Evolutionary conservation across 31 red algal genomes (phyloP).

Genomic region (Odonthalia washingtoniensis): DNA sequence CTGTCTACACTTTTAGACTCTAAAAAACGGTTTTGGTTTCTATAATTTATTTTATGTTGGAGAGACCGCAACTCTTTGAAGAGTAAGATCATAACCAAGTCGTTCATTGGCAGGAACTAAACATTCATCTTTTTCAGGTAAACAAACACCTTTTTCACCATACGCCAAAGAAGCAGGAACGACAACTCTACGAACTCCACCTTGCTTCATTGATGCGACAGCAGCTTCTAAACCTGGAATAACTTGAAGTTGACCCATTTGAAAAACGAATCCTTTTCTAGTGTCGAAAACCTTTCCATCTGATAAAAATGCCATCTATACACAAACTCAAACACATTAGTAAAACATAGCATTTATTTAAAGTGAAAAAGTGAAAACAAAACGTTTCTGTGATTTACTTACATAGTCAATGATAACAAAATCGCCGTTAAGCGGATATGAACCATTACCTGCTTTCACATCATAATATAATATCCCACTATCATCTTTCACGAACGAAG

Average conservation of each 20-base stretch:
- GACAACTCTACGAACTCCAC: slow-evolving; percentile 83
- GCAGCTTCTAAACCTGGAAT: slow-evolving; percentile 94
- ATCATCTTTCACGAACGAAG: slow-evolving; percentile 66
- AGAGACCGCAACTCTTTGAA: slow-evolving; percentile 85
- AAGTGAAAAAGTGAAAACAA: not conserved
- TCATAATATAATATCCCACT: slow-evolving; percentile 87
- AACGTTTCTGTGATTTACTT: slow-evolving; percentile 29
- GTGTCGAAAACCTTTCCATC: slow-evolving; percentile 93
- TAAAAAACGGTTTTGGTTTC: too few relatives aligned
- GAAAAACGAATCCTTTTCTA: slow-evolving; percentile 94
- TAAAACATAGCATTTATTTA: not conserved
- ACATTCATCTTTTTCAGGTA: slow-evolving; percentile 72
- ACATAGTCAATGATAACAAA: slow-evolving; percentile 75
- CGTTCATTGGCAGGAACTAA: slow-evolving; percentile 86
- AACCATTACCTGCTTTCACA: slow-evolving; percentile 72
- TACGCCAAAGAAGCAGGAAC: slow-evolving; percentile 86
- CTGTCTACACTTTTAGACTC: too few relatives aligned
- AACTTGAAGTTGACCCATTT: slow-evolving; percentile 84
- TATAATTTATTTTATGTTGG: slow-evolving; percentile 74
- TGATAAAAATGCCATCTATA: slow-evolving; percentile 87
- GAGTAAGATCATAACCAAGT: slow-evolving; percentile 83
- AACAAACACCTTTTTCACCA: slow-evolving; percentile 92
- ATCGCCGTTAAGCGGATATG: slow-evolving; percentile 62
- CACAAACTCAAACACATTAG: not conserved
- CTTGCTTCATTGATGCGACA: slow-evolving; percentile 81